Evolutionary conservation across 139 green algal genomes (phyloP).

Genomic region (Edaphochlamys debaryana): DNA sequence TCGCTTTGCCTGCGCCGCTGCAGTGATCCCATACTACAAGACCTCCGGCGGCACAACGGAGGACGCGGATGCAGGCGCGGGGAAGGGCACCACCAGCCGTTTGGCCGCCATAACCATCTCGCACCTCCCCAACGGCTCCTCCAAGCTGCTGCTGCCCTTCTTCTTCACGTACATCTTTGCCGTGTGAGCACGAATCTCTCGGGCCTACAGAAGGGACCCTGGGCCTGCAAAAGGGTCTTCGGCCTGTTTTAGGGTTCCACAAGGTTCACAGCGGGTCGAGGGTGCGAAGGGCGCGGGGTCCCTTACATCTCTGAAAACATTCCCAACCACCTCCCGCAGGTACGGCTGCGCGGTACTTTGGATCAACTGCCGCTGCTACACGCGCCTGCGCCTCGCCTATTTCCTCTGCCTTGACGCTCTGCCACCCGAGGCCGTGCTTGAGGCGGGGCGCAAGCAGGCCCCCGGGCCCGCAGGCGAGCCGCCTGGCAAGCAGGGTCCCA

Average conservation of each 20-base stretch:
- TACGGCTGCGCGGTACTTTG: slow-evolving; percentile 30
- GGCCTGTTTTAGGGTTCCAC: too few species aligned
- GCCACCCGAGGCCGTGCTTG: background rate
- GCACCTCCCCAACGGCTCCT: background rate
- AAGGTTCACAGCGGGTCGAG: too few species aligned
- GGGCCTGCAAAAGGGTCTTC: too few species aligned
- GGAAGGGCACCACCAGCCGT: background rate
- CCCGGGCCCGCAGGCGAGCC: too few species aligned
- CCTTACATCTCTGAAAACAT: too few species aligned
- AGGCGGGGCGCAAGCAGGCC: background rate
- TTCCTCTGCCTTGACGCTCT: slow-evolving; percentile 23
- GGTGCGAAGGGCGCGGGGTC: too few species aligned
- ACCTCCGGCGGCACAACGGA: background rate
- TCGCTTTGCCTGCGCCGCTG: too few species aligned
- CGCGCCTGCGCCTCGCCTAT: slow-evolving; percentile 5
- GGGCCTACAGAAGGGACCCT: too few species aligned
- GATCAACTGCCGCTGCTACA: slow-evolving; percentile 25
- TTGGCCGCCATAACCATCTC: too few species aligned
- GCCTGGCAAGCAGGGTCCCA: too few species aligned
- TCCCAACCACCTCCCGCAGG: background rate
- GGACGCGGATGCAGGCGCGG: too few species aligned
- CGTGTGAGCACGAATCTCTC: background rate
- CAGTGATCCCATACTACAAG: slow-evolving; percentile 26
- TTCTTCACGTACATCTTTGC: slow-evolving; percentile 15
- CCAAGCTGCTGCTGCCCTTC: slow-evolving; percentile 8